Base-by-base conservation (phyloP, 2,329 filamentous ascomycete species). In the Mycogone perniciosa region DNA sequence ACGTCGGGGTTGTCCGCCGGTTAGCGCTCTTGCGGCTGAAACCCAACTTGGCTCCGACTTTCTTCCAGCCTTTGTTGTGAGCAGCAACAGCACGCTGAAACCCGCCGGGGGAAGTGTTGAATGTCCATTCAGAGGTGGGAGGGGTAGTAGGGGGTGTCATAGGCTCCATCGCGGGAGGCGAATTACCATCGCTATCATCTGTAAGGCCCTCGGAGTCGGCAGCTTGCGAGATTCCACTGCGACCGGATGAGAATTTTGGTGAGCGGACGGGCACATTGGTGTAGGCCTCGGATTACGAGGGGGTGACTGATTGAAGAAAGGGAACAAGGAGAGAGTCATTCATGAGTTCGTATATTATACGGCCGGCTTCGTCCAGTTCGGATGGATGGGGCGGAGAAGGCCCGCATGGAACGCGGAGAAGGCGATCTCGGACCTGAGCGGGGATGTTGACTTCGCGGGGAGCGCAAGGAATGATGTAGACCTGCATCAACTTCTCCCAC, bases 341-440 rank as follows among this genome's bases (percentile, higher is more conserved):
- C 91, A 99, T 97, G 50, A 99, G 75, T 60, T 97, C 93, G 67
- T 92, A 91, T 38, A 96, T 88, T 54, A 96, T 95, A 55, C 81
- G 80, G 27, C 95, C 87, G 20, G 93, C 90, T 46, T 88, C 80
- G 54, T 95, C 86, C 11, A 99, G 75, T 49, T 84, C 81, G 38
- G 85, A 81, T 1, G 93, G 91, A 52, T 82, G 72, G 5, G 85
- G 86, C 6, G 92, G 89, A 0, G 76, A 72, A 6, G 82, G 77
- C 38, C 86, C 76, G 35, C 53, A 62, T 6, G 64, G 60, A n/a
- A 70, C 56, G 39, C 75, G 75, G 33, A 97, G 76, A 26, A 99
- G 76, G 34, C 80, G 81, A 65, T 97, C 89, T 34, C 92, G 86
- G 41, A 96, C 89, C 56, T 85, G 81, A 11, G 87, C 86, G 6